A percentile compares a stretch with the other conserved stretches of the same genome.
These are phyloP conservation scores for Talaromyces trachyspermus DNA, from an alignment of 495 filamentous ascomycete genomes.

Conservation along the genomic window DNA sequence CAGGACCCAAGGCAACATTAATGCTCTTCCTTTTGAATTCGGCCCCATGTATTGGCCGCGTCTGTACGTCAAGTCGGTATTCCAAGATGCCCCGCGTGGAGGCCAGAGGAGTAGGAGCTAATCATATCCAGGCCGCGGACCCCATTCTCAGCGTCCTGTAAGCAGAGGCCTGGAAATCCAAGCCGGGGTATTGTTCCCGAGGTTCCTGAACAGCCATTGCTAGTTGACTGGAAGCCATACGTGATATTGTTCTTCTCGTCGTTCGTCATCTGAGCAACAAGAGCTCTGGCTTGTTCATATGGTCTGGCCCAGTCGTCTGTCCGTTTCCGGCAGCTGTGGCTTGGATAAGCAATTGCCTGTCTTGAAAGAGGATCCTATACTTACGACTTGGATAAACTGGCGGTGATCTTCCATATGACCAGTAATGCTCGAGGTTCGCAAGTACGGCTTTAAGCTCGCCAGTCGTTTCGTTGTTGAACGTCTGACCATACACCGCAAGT, in stretches of 20 bases:
- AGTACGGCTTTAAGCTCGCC: too few relatives aligned
- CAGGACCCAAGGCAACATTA: conserved; percentile 50
- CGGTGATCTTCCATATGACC: too few relatives aligned
- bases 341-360: too few relatives aligned
- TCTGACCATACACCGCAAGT: too few relatives aligned
- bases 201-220: conserved; percentile 37
- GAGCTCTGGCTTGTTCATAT: conserved; percentile 66
- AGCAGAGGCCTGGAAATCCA: conserved; percentile 33
- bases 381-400: too few relatives aligned
- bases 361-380: too few relatives aligned
- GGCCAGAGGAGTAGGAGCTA: conserved; percentile 44
- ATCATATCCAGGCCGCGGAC: conserved; percentile 35
- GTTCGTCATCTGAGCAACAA: conserved; percentile 79
- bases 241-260: conserved; percentile 93
- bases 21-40: conserved; percentile 49
- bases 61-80: conserved; percentile 42
- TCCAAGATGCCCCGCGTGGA: conserved; percentile 32
- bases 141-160: conserved; percentile 30
- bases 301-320: conserved; percentile 68
- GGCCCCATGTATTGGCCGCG: conserved; percentile 43
- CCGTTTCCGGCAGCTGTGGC: too few relatives aligned
- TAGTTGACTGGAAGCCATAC: conserved; percentile 53
- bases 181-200: conserved; percentile 32
- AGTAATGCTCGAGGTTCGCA: too few relatives aligned
- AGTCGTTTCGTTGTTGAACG: too few relatives aligned